Base-by-base conservation (phyloP, 306 rosid species). In the Rosa rugosa region DNA sequence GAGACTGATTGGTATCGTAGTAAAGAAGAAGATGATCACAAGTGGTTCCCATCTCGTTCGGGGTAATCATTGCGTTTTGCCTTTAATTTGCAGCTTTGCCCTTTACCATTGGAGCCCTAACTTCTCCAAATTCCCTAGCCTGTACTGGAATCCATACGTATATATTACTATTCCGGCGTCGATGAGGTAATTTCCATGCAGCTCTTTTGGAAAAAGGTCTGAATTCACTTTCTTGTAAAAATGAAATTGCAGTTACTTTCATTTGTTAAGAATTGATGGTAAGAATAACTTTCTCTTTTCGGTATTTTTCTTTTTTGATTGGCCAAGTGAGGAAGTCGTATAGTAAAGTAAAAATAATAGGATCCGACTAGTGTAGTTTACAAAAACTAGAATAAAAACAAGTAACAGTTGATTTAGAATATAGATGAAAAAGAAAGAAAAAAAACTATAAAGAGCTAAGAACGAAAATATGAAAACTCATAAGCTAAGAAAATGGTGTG, bases 41-140 rank as follows among this genome's bases (percentile, higher is more conserved):
- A 79, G 89, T 90, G 93, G 88, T 88, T 87, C 95, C 94, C 91
- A 87, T 84, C 66, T 75, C 84, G 82, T 85, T 86, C 86, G 69
- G 36, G 66, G 84, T 83, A 87, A 93, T 91, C 92, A 91, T 88
- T 84, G 84, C 88, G 23, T 80, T 89, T 77, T 75, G 40, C 83
- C 62, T 64, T 80, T 64, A 16, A 34, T 54, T 62, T 79, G 53
- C 89, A 53, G 59, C 69, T 81, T 84, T 81, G 7, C 76, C 65
- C 80, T 81, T 63, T 72, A 25, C 77, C 25, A 76, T 76, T 78
- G 70, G 76, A 17, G 80, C 44, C 72, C 64, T 34, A 23, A 74
- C 67, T 80, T 62, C 68, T 50, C 59, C 56, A 4, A 40, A 74
- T 82, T 66, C 42, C 79, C 49, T 49, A n/a, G n/a, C n/a, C n/a